Base-by-base conservation (phyloP, 805 yeast genomes). In the Metschnikowia henanensis region DNA sequence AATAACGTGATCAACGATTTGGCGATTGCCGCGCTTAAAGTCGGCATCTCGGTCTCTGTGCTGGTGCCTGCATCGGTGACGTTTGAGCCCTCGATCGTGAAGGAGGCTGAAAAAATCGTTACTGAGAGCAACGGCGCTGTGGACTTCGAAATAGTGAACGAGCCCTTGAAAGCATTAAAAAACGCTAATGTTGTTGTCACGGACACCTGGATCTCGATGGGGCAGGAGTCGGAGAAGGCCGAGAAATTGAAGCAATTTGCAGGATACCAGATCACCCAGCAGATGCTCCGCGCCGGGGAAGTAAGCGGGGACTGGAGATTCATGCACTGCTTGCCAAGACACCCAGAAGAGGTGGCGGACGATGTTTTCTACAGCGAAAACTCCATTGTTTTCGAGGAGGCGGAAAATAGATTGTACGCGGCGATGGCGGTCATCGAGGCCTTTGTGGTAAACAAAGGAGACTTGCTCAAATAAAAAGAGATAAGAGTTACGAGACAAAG, bases 261-360 rank as follows among this genome's bases (percentile, higher is more conserved):
- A 13, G 96, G 95, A 1, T 94, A 83, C 75, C 97, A 89, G 70
- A 84, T 94, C 46, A 82, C 89, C 30, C 63, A 72, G 15, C 82
- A 81, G 25, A 71, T 91, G 70, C 78, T 86, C 20, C 43, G 58
- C 10, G 59, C 69, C 12, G 87, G 87, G 5, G 78, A 77, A 34
- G 84, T 86, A 34, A 75, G 75, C 44, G 40, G 71, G 15, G 67
- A 78, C 60, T 92, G 92, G 87, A 88, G 81, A 63, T 94, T 94
- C 68, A 91, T 94, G 98, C 99, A 94, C 65, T 94, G 99, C 66
- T 75, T 94, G 55, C 99, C 99, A 52, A 84, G 99, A 68, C 96
- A 94, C 57, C 77, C 80, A 21, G 97, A 91, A 64, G 99, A 94
- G 67, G 99, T 94, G 29, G 77, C 81, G 30, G 99, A 94, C 64